Evolutionary conservation across 164 flowering plant species (phyloP).

Genomic region (Aristolochia fimbriata): DNA sequence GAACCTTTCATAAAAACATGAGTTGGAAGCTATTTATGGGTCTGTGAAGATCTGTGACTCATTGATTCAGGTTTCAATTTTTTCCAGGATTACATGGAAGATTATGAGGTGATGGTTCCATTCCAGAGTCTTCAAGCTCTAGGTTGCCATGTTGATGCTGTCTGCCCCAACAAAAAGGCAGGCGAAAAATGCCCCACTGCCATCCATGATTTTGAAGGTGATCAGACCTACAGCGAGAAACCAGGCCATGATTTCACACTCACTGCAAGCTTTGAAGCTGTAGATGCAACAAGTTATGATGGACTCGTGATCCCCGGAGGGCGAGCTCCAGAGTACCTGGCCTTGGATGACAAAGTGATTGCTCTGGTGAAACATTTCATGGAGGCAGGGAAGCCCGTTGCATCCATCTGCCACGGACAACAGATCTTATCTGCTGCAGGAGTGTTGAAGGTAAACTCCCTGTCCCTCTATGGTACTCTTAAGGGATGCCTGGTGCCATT

Average conservation of each 20-base stretch:
- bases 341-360: constrained; percentile 61
- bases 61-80: not conserved
- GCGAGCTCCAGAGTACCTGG: constrained; percentile 89
- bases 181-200: constrained; percentile 93
- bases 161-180: constrained; percentile 68
- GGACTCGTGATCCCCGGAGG: constrained; percentile 99
- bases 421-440: constrained; percentile 93
- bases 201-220: constrained; percentile 98
- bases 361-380: constrained; percentile 67
- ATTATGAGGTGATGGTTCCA: constrained; percentile 90
- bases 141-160: constrained; percentile 83
- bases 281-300: constrained; percentile 60
- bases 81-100: constrained; percentile 93
- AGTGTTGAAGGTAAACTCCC: constrained; percentile 65
- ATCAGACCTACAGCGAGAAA: constrained; percentile 94
- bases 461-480: not conserved
- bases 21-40: not conserved
- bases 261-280: constrained; percentile 47
- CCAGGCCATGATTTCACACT: constrained; percentile 78
- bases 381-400: constrained; percentile 74
- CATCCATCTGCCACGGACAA: constrained; percentile 97
- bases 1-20: too few species aligned
- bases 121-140: constrained; percentile 92
- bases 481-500: too few species aligned
- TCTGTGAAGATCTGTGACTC: too few species aligned